Conservation (phyloP, 768 basidiomycete species). For the Naganishia vishniacii region DNA sequence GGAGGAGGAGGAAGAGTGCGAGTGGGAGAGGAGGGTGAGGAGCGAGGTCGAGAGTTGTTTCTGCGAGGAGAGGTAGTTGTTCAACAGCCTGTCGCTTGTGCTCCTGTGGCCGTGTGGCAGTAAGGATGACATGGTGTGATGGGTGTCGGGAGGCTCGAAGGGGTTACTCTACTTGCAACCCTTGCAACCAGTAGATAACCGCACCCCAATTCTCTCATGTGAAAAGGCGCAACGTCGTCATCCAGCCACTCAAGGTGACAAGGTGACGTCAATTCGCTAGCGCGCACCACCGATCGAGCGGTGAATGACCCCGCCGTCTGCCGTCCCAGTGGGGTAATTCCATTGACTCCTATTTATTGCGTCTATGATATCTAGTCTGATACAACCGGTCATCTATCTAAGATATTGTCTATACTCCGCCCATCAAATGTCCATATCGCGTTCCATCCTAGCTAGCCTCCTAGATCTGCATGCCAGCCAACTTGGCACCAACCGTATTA, state of each 20-base stretch:
- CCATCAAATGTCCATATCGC: background rate
- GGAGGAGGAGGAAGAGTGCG: slow-evolving; percentile 48
- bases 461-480: background rate
- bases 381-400: too few species aligned
- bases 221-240: background rate
- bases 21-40: slow-evolving; percentile 46
- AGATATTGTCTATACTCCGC: too few species aligned
- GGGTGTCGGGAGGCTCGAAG: too few species aligned
- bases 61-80: slow-evolving; percentile 48
- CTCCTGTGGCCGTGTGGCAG: slow-evolving; percentile 46
- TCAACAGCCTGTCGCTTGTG: slow-evolving; percentile 44
- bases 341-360: too few species aligned
- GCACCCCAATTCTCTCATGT: background rate
- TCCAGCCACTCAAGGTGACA: too few species aligned
- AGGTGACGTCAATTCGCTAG: background rate
- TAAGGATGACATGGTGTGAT: slow-evolving; percentile 42
- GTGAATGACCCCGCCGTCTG: too few species aligned
- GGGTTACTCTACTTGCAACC: too few species aligned
- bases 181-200: too few species aligned
- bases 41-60: slow-evolving; percentile 43
- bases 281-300: too few species aligned
- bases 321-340: too few species aligned
- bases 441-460: too few species aligned
- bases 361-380: too few species aligned
- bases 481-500: slow-evolving; percentile 55